Evolutionary conservation across 306 rosid genomes (phyloP).

Genomic region (Cicer cuneatum): DNA sequence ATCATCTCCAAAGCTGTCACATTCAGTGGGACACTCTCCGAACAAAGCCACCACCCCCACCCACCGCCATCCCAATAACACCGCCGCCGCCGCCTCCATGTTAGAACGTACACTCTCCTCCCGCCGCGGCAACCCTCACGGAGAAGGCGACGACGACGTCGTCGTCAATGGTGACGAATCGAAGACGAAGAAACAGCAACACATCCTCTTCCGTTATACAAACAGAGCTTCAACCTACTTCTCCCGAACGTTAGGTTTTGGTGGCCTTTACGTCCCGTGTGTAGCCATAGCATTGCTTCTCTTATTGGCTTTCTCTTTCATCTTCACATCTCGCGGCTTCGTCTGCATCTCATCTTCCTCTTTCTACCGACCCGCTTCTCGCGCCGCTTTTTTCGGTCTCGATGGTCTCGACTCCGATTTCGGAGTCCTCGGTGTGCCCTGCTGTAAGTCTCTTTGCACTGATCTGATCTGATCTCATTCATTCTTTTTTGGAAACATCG

Average conservation of each 20-base stretch:
- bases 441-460: slow-evolving; percentile 72
- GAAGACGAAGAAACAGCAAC: slow-evolving; percentile 48
- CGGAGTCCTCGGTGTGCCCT: slow-evolving; percentile 95
- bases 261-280: slow-evolving; percentile 51
- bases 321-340: slow-evolving; percentile 70
- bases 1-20: slow-evolving; percentile 28
- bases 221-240: slow-evolving; percentile 61
- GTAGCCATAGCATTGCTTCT: slow-evolving; percentile 38
- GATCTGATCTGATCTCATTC: slow-evolving; percentile 24
- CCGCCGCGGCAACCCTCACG: slow-evolving; percentile 65
- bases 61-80: slow-evolving; percentile 39
- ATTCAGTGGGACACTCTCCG: not conserved
- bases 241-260: slow-evolving; percentile 52
- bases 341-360: slow-evolving; percentile 67
- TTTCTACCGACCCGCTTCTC: slow-evolving; percentile 56
- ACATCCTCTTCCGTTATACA: slow-evolving; percentile 51
- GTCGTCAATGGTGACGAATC: not conserved
- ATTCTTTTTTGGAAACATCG: slow-evolving; percentile 1
- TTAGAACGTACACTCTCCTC: slow-evolving; percentile 73
- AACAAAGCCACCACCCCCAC: slow-evolving; percentile 32
- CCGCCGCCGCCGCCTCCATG: slow-evolving; percentile 46
- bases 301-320: slow-evolving; percentile 49
- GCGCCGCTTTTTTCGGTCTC: slow-evolving; percentile 69
- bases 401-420: slow-evolving; percentile 89
- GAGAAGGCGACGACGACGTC: slow-evolving; percentile 35